Evolutionary conservation across 2,329 filamentous ascomycete species (phyloP).

Genomic region (Colletotrichum magnum): DNA sequence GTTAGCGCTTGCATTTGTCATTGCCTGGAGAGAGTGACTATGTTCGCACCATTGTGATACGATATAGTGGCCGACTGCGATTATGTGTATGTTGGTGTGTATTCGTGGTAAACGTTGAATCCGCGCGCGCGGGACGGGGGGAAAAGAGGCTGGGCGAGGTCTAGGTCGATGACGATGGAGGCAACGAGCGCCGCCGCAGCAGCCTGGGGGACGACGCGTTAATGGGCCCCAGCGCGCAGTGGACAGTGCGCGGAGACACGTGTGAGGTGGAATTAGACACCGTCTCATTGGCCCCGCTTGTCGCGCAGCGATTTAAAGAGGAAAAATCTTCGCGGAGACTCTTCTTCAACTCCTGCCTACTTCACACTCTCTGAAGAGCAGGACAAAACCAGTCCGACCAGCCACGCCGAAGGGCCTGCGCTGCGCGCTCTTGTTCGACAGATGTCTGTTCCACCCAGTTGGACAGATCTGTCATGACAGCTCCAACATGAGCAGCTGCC

Average conservation of each 20-base stretch:
- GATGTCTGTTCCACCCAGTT: background rate
- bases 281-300: slow-evolving; percentile 3
- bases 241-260: slow-evolving; percentile 2
- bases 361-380: background rate
- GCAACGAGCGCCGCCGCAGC: background rate
- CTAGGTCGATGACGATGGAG: slow-evolving; percentile 31
- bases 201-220: slow-evolving; percentile 29
- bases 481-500: background rate
- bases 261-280: background rate
- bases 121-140: background rate
- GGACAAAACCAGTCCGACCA: background rate
- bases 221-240: slow-evolving; percentile 25
- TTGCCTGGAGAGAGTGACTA: no score
- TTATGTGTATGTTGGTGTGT: slow-evolving; percentile 1
- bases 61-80: background rate
- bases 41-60: slow-evolving; percentile 16
- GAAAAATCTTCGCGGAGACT: background rate
- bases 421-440: background rate
- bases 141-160: background rate
- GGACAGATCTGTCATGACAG: background rate
- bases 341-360: background rate
- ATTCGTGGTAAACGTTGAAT: background rate
- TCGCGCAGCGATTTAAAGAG: background rate
- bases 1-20: background rate
- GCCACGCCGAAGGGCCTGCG: background rate